These are phyloP conservation scores for Spencermartinsiella europaea DNA, from an alignment of 805 yeast species.

Conservation along the genomic window DNA sequence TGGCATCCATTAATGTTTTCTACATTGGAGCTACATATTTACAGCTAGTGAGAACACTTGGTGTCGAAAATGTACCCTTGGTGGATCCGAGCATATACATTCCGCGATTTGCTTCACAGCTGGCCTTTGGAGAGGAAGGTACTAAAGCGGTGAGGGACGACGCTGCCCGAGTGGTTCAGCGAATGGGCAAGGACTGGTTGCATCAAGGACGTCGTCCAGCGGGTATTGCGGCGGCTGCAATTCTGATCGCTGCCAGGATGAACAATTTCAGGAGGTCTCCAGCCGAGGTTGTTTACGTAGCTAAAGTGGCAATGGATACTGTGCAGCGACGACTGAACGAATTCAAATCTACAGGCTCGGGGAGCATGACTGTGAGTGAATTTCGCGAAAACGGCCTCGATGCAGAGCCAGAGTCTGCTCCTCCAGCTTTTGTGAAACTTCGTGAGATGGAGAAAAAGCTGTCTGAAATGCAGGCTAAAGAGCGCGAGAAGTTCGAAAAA, in stretches of 20 bases:
- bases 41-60: conserved; percentile 82
- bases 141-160: conserved; percentile 71
- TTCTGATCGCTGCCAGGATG: conserved; percentile 92
- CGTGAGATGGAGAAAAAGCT: conserved; percentile 43
- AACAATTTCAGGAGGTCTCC: conserved; percentile 89
- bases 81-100: conserved; percentile 94
- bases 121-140: conserved; percentile 67
- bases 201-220: conserved; percentile 97
- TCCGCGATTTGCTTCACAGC: conserved; percentile 85
- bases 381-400: conserved; percentile 49
- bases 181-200: conserved; percentile 95
- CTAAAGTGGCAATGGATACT: conserved; percentile 93
- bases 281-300: conserved; percentile 88
- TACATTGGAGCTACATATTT: conserved; percentile 94
- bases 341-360: conserved; percentile 73
- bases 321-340: conserved; percentile 86
- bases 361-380: conserved; percentile 61
- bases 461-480: conserved; percentile 19
- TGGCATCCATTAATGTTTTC: conserved; percentile 85
- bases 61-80: conserved; percentile 70
- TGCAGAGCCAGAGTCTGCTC: conserved; percentile 48
- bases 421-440: conserved; percentile 76
- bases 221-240: conserved; percentile 96
- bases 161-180: conserved; percentile 77
- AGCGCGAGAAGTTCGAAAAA: conserved; percentile 13